These are phyloP conservation scores for Desmodesmus armatus DNA, from an alignment of 139 green algal genomes.

Conservation along the genomic window DNA sequence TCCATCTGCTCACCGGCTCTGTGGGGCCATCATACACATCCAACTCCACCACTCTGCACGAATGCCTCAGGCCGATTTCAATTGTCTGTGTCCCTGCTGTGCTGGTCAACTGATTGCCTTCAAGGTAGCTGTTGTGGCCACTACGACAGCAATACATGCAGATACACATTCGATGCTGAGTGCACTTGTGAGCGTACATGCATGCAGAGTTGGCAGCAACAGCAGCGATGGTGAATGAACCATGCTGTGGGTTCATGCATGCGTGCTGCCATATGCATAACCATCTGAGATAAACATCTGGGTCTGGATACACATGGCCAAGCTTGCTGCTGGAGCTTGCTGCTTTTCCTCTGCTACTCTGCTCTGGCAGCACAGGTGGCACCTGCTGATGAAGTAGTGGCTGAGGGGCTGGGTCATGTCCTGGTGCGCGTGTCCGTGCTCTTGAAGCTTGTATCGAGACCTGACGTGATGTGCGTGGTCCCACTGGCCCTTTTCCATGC, in stretches of 20 bases:
- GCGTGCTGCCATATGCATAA: no score
- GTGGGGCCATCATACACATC: conserved; percentile 41
- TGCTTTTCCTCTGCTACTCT: background rate
- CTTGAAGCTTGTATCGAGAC: no score
- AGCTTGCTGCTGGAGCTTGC: background rate
- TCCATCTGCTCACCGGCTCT: background rate
- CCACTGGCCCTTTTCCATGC: no score
- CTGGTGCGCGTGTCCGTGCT: no score
- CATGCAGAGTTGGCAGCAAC: background rate
- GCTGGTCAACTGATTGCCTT: conserved; percentile 39
- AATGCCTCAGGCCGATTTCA: background rate
- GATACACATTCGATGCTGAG: background rate
- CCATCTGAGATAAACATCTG: no score
- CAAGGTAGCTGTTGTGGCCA: conserved; percentile 45
- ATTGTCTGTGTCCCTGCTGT: conserved; percentile 13
- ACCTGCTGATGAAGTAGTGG: conserved; percentile 45
- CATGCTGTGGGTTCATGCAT: no score
- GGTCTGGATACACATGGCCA: no score
- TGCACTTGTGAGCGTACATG: background rate
- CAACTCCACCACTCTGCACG: conserved; percentile 38
- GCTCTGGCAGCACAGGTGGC: background rate
- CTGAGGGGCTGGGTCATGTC: conserved; percentile 35
- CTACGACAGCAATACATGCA: conserved; percentile 11
- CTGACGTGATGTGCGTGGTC: no score
- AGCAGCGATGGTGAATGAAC: background rate